These are phyloP conservation scores for Colletotrichum abscissum DNA, from an alignment of 2,329 filamentous ascomycete genomes.

Conservation along the genomic window DNA sequence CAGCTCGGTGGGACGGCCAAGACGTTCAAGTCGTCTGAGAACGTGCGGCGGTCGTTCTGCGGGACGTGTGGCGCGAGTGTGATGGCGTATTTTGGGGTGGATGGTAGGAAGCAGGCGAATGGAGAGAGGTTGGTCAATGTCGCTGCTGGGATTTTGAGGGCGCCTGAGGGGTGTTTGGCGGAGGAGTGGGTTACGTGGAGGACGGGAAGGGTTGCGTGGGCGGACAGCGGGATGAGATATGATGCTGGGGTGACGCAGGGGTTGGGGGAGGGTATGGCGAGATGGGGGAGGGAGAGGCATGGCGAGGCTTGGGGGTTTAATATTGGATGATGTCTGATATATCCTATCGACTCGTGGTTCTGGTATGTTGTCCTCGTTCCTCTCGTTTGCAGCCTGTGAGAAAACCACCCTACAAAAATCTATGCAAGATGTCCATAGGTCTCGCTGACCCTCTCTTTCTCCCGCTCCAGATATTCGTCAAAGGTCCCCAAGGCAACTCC, in stretches of 20 bases:
- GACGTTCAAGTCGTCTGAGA: constrained; percentile 52
- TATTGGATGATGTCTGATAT: constrained; percentile 17
- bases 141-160: constrained; percentile 56
- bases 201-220: constrained; percentile 47
- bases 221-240: constrained; percentile 48
- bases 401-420: background rate
- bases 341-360: background rate
- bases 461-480: constrained; percentile 53
- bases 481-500: constrained; percentile 56
- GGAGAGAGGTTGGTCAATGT: constrained; percentile 50
- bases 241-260: constrained; percentile 49
- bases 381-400: no score
- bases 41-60: constrained; percentile 57
- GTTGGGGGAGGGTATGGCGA: constrained; percentile 49
- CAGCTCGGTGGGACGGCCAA: constrained; percentile 57
- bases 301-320: constrained; percentile 39
- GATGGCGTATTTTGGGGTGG: constrained; percentile 41
- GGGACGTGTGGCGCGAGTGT: constrained; percentile 58
- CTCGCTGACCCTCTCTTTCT: constrained; percentile 46
- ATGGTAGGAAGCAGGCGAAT: constrained; percentile 37
- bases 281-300: constrained; percentile 50
- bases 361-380: background rate
- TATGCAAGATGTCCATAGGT: constrained; percentile 40
- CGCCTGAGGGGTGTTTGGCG: constrained; percentile 55
- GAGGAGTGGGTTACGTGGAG: constrained; percentile 61